Evolutionary conservation across 2,329 filamentous ascomycete genomes (phyloP).

Genomic region (Penicillium paneum): DNA sequence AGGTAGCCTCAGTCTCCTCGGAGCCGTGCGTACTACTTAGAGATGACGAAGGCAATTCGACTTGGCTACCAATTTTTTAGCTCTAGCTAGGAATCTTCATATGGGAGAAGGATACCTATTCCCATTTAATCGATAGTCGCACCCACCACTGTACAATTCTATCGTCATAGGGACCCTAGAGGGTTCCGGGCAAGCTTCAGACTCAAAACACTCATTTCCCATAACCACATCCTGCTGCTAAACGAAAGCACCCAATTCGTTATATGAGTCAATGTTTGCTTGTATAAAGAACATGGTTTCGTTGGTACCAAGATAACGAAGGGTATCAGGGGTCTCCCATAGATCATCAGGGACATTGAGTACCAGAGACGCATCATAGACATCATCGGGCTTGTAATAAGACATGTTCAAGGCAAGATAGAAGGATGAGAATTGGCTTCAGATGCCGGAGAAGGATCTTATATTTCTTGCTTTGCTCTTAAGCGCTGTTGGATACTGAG

Average conservation of each 20-base stretch:
- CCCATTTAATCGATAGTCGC: not conserved
- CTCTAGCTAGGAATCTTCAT: not conserved
- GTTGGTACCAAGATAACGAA: not conserved
- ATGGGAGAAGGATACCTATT: not conserved
- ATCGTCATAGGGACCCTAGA: not conserved
- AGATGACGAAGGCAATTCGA: not conserved
- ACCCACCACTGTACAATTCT: not conserved
- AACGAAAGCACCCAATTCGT: not conserved
- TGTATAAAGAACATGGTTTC: not conserved
- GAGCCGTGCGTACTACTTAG: not conserved
- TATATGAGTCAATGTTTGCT: not conserved
- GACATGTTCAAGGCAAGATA: not conserved
- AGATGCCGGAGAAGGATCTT: not conserved
- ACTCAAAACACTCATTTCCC: not conserved
- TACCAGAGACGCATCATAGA: not conserved
- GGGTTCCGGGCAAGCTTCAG: not conserved
- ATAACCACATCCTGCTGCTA: not conserved
- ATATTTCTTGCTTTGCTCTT: not conserved
- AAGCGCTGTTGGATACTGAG: not conserved
- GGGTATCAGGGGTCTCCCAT: not conserved
- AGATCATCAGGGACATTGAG: not conserved
- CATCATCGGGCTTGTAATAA: not conserved
- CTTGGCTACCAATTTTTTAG: not conserved
- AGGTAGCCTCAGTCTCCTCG: not conserved
- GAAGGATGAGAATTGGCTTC: not conserved